A percentile compares a stretch with the other conserved stretches of the same genome.
Evolutionary conservation across 2,329 filamentous ascomycete species (phyloP).

Genomic region (Sordariomycetes sp.): DNA sequence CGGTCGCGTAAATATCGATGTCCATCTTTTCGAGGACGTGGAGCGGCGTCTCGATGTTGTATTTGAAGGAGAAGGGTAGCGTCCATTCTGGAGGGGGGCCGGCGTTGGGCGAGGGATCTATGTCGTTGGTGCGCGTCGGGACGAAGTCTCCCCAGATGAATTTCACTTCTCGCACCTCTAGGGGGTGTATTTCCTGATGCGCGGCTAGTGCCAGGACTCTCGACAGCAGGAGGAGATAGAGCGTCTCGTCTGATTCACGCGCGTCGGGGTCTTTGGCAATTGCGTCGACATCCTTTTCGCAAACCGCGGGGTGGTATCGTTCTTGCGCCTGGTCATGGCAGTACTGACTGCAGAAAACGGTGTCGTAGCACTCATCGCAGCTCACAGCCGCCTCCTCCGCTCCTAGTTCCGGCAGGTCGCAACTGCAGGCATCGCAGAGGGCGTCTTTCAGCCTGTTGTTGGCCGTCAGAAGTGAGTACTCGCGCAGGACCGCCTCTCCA

Average conservation of each 20-base stretch:
- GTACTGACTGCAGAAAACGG: slow-evolving; percentile 54
- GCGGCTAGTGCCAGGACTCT: slow-evolving; percentile 54
- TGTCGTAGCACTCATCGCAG: slow-evolving; percentile 55
- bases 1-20: slow-evolving; percentile 58
- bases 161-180: slow-evolving; percentile 55
- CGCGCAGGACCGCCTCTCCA: slow-evolving; percentile 67
- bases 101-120: slow-evolving; percentile 42
- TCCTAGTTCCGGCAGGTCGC: slow-evolving; percentile 54
- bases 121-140: slow-evolving; percentile 39
- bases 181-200: slow-evolving; percentile 51
- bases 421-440: slow-evolving; percentile 83
- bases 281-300: slow-evolving; percentile 56
- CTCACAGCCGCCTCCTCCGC: slow-evolving; percentile 35
- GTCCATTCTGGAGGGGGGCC: slow-evolving; percentile 55
- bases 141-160: slow-evolving; percentile 65
- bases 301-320: slow-evolving; percentile 55
- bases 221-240: slow-evolving; percentile 54
- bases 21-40: slow-evolving; percentile 81
- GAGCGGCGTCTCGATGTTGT: slow-evolving; percentile 65
- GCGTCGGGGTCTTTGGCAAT: slow-evolving; percentile 56
- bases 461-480: slow-evolving; percentile 80
- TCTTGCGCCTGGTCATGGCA: slow-evolving; percentile 50
- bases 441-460: slow-evolving; percentile 82
- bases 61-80: slow-evolving; percentile 68
- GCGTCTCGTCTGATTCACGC: slow-evolving; percentile 47